Evolutionary conservation across 805 yeast genomes (phyloP), one percentile per base, ranked within the genome.

Genomic region (Wickerhamiella musiphila): DNA sequence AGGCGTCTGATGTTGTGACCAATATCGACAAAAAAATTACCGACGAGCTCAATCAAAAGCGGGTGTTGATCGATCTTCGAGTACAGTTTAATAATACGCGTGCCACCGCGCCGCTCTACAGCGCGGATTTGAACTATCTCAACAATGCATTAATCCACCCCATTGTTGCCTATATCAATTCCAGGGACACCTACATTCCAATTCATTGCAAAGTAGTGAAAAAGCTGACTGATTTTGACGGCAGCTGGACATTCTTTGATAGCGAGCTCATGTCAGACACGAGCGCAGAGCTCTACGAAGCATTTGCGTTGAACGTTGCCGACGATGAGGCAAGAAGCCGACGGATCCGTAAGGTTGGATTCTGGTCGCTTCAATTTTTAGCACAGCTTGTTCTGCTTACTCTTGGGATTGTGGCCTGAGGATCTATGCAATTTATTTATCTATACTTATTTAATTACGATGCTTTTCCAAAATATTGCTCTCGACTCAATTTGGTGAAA

Each of bases 211-310:
- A 82, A 4, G 72, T 90, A 6, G 75, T 76, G 21, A 90, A 90
- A 49, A 66, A 70, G 28, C 55, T 83, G 15, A 59, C 63, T 18
- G 98, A 90, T 48, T 90, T 90, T 51, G 83, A 79, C 45, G 98
- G 98, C 0, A 70, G 93, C 6, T 90, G 98, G 98, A 86, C 98
- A 1, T 63, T 82, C 3, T 90, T 83, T 53, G 98, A 90, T 51
- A 76, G 90, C 18, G 61, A 76, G 32, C 60, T 90, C 37, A 82
- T 86, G 93, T 90, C 78, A 48, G 95, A 86, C 48, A 63, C 90
- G 31, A 76, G 90, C 18, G 73, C 73, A 19, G 92, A 81, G 43
- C 90, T 86, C 4, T 86, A 86, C 53, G 83, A 82, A 42, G 83
- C 90, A 12, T 82, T 90, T 55, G 94, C 75, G 2, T 67, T 73